phyloP scores from a whole-genome alignment of 805 yeast genomes.

The Candida jianshihensis region DNA sequence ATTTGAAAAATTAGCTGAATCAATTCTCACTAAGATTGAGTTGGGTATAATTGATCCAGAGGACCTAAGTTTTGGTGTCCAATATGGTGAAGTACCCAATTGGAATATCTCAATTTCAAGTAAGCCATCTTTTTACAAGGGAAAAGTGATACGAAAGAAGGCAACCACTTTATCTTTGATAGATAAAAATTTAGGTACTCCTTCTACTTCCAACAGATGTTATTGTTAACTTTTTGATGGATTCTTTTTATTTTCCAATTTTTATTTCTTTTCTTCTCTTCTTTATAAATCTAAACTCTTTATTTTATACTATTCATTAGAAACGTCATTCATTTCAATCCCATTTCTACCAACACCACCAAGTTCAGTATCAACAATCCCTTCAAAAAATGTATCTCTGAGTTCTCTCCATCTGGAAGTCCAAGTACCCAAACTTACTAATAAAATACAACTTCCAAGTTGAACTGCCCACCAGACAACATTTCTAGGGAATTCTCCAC shows the following conservation, averaged over 20 bases:
- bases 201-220: conserved; percentile 5
- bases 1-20: conserved; percentile 31
- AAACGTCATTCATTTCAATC: conserved; percentile 19
- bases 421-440: conserved; percentile 83
- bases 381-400: conserved; percentile 83
- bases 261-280: too few relatives aligned
- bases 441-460: conserved; percentile 52
- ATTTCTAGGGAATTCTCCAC: conserved; percentile 61
- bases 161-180: conserved; percentile 13
- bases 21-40: conserved; percentile 40
- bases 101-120: conserved; percentile 22
- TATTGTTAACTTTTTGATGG: too few relatives aligned
- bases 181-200: conserved; percentile 7
- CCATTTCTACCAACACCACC: conserved; percentile 23
- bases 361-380: conserved; percentile 56
- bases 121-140: conserved; percentile 1
- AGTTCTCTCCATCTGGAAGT: conserved; percentile 88
- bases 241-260: too few relatives aligned
- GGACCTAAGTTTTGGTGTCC: conserved; percentile 39
- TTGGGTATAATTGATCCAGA: conserved; percentile 42
- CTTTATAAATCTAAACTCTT: too few relatives aligned
- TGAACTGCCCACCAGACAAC: conserved; percentile 85
- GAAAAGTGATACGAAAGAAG: conserved; percentile 7
- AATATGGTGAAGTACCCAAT: conserved; percentile 38
- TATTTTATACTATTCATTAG: neutral